Evolutionary conservation across 2,329 filamentous ascomycete species (phyloP).

Genomic region (Aspergillus japonicus): DNA sequence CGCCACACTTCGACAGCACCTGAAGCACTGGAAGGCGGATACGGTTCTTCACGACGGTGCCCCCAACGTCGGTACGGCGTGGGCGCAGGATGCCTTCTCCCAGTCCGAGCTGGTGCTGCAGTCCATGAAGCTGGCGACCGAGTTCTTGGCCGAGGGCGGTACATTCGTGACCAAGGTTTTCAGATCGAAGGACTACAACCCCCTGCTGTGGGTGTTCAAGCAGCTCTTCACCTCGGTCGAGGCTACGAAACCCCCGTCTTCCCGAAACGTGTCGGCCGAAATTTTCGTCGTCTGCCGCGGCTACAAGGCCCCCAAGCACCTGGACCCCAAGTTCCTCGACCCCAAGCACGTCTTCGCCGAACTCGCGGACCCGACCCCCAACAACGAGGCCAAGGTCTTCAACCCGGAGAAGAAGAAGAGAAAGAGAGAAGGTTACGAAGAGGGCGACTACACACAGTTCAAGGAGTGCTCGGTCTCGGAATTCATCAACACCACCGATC

Average conservation of each 20-base stretch:
- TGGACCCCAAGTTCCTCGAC: slow-evolving; percentile 92
- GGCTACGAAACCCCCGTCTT: slow-evolving; percentile 94
- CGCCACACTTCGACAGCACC: slow-evolving; percentile 79
- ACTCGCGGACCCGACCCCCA: slow-evolving; percentile 77
- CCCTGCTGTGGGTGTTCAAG: slow-evolving; percentile 94
- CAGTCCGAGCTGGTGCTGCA: slow-evolving; percentile 91
- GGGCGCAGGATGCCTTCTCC: slow-evolving; percentile 97
- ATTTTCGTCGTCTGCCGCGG: slow-evolving; percentile 97
- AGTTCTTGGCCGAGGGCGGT: slow-evolving; percentile 85
- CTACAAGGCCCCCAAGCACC: slow-evolving; percentile 89
- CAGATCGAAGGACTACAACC: slow-evolving; percentile 94
- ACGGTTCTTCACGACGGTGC: slow-evolving; percentile 95
- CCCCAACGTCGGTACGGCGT: slow-evolving; percentile 95
- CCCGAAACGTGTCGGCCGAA: slow-evolving; percentile 93
- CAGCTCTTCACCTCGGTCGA: slow-evolving; percentile 94
- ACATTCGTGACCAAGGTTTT: slow-evolving; percentile 98
- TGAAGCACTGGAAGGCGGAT: slow-evolving; percentile 96
- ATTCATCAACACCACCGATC: slow-evolving; percentile 90
- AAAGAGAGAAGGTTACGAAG: slow-evolving; percentile 96
- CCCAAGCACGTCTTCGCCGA: slow-evolving; percentile 89
- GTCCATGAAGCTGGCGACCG: slow-evolving; percentile 87
- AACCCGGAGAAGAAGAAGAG: slow-evolving; percentile 97
- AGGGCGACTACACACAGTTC: slow-evolving; percentile 89
- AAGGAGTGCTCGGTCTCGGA: slow-evolving; percentile 86
- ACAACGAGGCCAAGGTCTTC: slow-evolving; percentile 97